phyloP scores from a whole-genome alignment of 257 asterid genomes.

The Solanum rostratum region DNA sequence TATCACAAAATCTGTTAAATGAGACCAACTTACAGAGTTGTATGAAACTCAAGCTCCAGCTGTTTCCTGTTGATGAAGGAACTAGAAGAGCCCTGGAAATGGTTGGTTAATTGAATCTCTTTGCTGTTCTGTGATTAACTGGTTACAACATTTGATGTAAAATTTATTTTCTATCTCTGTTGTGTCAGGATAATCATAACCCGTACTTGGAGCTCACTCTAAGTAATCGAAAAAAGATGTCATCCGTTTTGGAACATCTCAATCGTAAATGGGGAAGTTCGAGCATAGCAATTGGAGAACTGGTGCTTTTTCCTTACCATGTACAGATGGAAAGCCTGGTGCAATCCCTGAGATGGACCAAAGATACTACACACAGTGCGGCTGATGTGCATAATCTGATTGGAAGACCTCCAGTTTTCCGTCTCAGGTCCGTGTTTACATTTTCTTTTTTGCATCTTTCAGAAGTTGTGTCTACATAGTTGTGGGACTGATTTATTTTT shows the following conservation, averaged over 20 bases:
- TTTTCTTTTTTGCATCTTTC: neutral
- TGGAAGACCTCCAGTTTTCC: conserved; percentile 81
- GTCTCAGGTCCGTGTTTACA: conserved; percentile 56
- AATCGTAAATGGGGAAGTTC: conserved; percentile 87
- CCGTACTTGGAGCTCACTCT: conserved; percentile 90
- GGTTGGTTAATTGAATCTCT: conserved; percentile 29
- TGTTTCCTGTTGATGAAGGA: conserved; percentile 83
- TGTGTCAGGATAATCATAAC: conserved; percentile 63
- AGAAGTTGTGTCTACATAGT: neutral
- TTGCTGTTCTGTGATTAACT: neutral
- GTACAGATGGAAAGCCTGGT: conserved; percentile 44
- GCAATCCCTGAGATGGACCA: conserved; percentile 77
- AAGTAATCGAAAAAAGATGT: conserved; percentile 76
- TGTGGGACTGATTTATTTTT: conserved; percentile 10
- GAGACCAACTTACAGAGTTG: conserved; percentile 40
- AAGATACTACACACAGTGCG: conserved; percentile 73
- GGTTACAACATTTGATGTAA: neutral
- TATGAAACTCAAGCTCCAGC: conserved; percentile 79
- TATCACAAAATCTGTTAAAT: conserved; percentile 17
- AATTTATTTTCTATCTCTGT: neutral
- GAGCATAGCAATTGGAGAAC: conserved; percentile 38
- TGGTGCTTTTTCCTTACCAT: conserved; percentile 78
- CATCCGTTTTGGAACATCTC: conserved; percentile 89
- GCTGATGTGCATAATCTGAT: conserved; percentile 62
- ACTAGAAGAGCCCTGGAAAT: conserved; percentile 82